A percentile compares a stretch with the other conserved stretches of the same genome.
These are phyloP conservation scores for Monosporascus sp. DNA, from an alignment of 2,329 filamentous ascomycete genomes.

Conservation along the genomic window DNA sequence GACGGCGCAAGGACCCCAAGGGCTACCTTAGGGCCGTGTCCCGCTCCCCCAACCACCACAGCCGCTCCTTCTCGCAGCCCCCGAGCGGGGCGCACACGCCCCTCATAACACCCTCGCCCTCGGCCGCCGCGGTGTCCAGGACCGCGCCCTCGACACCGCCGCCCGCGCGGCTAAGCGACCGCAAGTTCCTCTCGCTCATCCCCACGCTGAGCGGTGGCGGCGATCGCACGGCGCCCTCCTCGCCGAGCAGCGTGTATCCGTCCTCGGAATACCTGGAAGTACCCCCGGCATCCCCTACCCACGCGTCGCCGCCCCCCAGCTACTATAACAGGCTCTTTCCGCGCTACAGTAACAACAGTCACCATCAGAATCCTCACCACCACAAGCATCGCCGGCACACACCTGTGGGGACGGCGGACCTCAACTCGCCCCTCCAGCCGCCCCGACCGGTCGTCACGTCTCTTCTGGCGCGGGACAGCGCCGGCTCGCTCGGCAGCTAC, in stretches of 20 bases:
- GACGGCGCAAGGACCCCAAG: conserved; percentile 19
- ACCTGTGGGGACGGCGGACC: conserved; percentile 6
- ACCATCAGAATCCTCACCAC: conserved; percentile 6
- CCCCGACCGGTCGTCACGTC: neutral
- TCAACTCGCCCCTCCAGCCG: conserved; percentile 7
- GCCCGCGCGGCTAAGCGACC: conserved; percentile 43
- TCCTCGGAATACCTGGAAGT: neutral
- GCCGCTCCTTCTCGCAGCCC: conserved; percentile 18
- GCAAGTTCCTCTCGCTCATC: conserved; percentile 37
- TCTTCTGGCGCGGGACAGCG: conserved; percentile 5
- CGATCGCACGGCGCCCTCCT: conserved; percentile 6
- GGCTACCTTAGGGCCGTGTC: conserved; percentile 13
- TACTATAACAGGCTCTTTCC: conserved; percentile 29
- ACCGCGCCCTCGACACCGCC: conserved; percentile 37
- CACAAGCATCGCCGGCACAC: conserved; percentile 6
- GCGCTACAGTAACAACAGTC: conserved; percentile 12
- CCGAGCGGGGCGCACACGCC: conserved; percentile 35
- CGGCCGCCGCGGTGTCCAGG: conserved; percentile 23
- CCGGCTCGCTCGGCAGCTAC: conserved; percentile 8
- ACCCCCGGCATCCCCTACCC: conserved; percentile 32
- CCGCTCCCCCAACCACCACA: conserved; percentile 18
- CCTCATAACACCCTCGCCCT: conserved; percentile 34
- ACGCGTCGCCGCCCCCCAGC: conserved; percentile 24
- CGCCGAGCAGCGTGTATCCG: conserved; percentile 2
- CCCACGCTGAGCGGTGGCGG: conserved; percentile 12